Percentiles rank a stretch among this genome's conserved stretches.
Conservation (phyloP, 106 monocot species). For the Apostasia shenzhenica region DNA sequence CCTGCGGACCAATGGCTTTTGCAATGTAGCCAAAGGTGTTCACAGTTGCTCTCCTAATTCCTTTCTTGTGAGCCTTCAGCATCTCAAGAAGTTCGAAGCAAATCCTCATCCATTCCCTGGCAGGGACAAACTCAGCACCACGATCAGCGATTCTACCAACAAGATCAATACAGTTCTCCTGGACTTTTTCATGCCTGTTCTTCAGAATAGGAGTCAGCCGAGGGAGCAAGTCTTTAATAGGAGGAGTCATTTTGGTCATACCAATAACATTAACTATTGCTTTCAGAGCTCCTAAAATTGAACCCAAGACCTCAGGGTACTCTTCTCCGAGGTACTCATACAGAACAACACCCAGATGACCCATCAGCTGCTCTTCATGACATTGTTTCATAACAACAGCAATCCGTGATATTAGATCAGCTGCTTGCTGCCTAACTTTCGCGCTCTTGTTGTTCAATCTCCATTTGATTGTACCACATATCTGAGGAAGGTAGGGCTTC, state of each 20-base stretch:
- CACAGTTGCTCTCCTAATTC: slow-evolving; percentile 91
- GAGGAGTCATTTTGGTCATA: slow-evolving; percentile 99
- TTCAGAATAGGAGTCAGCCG: slow-evolving; percentile 91
- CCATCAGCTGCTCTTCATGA: slow-evolving; percentile 89
- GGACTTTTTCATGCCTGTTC: slow-evolving; percentile 97
- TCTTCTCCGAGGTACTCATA: slow-evolving; percentile 98
- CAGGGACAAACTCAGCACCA: slow-evolving; percentile 98
- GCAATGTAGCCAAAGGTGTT: slow-evolving; percentile 99
- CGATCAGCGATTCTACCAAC: slow-evolving; percentile 99
- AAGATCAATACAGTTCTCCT: slow-evolving; percentile 97
- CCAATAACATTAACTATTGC: slow-evolving; percentile 99
- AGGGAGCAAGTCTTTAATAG: slow-evolving; percentile 94
- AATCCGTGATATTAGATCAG: slow-evolving; percentile 93
- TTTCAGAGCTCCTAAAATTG: slow-evolving; percentile 88
- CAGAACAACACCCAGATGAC: slow-evolving; percentile 87
- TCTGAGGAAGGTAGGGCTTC: slow-evolving; percentile 95
- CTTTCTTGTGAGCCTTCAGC: slow-evolving; percentile 98
- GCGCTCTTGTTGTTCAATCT: slow-evolving; percentile 92
- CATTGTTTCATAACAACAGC: slow-evolving; percentile 99
- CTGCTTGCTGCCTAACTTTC: slow-evolving; percentile 95
- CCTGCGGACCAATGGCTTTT: slow-evolving; percentile 99
- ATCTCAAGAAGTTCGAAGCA: slow-evolving; percentile 99
- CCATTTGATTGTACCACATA: slow-evolving; percentile 99
- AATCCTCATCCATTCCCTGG: slow-evolving; percentile 99
- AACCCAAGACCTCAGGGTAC: slow-evolving; percentile 94